Conservation (phyloP, 169 alveolate genomes). For the Blepharisma undulans region DNA sequence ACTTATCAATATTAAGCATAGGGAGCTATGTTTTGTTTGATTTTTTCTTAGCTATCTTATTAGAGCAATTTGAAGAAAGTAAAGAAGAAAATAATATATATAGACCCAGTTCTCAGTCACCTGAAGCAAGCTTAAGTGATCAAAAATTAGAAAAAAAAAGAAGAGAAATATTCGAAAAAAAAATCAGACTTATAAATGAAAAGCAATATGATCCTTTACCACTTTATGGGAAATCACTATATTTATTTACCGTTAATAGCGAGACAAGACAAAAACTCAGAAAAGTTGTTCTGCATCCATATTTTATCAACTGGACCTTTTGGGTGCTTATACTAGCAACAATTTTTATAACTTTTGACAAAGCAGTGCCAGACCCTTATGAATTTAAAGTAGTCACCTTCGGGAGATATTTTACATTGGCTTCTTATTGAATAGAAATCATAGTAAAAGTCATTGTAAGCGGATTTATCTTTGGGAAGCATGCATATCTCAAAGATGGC, state of each 20-base stretch:
- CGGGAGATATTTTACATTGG: not conserved
- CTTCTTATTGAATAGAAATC: conserved; percentile 41
- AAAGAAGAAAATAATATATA: not conserved
- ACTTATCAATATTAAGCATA: conserved; percentile 49
- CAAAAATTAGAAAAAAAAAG: not conserved
- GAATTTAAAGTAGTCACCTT: not conserved
- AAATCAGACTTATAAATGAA: not conserved
- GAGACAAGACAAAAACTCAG: conserved; percentile 29
- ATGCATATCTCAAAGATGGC: conserved; percentile 65
- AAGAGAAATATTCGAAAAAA: not conserved
- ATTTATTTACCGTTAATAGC: conserved; percentile 33
- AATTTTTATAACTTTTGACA: conserved; percentile 46
- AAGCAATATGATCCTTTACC: not conserved
- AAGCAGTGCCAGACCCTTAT: conserved; percentile 27
- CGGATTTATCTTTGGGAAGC: conserved; percentile 54
- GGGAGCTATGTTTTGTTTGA: conserved; percentile 66
- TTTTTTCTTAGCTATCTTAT: conserved; percentile 71
- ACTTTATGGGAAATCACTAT: conserved; percentile 45
- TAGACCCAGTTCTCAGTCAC: not conserved
- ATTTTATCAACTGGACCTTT: conserved; percentile 53
- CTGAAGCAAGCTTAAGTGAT: not conserved
- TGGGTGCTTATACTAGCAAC: conserved; percentile 50
- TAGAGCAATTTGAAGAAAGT: conserved; percentile 49
- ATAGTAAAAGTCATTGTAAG: conserved; percentile 45
- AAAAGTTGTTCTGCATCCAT: conserved; percentile 39